Evolutionary conservation across 2,329 filamentous ascomycete genomes (phyloP).

Genomic region (Pestalotiopsis fici): DNA sequence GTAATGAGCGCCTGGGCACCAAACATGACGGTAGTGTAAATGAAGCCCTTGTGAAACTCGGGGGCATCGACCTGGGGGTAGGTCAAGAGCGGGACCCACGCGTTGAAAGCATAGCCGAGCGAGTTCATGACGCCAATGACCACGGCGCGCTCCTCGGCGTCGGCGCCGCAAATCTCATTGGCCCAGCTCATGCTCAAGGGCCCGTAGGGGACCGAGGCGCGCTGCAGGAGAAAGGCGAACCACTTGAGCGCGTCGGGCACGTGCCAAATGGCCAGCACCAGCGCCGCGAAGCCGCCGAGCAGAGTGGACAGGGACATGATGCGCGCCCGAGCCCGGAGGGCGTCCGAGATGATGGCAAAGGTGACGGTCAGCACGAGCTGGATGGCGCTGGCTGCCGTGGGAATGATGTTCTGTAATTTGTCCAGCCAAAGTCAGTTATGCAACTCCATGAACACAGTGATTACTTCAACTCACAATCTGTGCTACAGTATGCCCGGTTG

Average conservation of each 20-base stretch:
- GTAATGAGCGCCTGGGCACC: slow-evolving; percentile 21
- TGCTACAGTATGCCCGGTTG: slow-evolving; percentile 41
- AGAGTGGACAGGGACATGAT: slow-evolving; percentile 32
- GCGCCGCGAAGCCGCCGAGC: slow-evolving; percentile 17
- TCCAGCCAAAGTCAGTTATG: not conserved
- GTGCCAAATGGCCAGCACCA: slow-evolving; percentile 21
- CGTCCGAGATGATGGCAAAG: slow-evolving; percentile 56
- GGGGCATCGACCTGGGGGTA: slow-evolving; percentile 31
- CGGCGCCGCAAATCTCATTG: slow-evolving; percentile 35
- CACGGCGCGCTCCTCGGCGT: slow-evolving; percentile 41
- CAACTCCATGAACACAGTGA: not conserved
- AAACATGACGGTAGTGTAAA: slow-evolving; percentile 19
- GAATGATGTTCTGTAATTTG: slow-evolving; percentile 42
- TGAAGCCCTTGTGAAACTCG: slow-evolving; percentile 26
- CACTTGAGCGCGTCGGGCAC: slow-evolving; percentile 22
- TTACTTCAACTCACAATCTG: slow-evolving; percentile 39
- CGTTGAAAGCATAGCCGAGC: slow-evolving; percentile 36
- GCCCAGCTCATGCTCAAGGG: slow-evolving; percentile 32
- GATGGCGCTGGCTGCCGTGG: slow-evolving; percentile 48
- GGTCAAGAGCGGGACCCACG: slow-evolving; percentile 33
- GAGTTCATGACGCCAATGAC: slow-evolving; percentile 42
- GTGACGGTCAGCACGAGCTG: slow-evolving; percentile 53
- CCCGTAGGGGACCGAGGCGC: slow-evolving; percentile 18
- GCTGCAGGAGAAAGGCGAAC: slow-evolving; percentile 21
- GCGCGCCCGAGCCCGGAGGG: slow-evolving; percentile 32